Evolutionary conservation across 2,329 filamentous ascomycete genomes (phyloP).

Genomic region (Ascochyta lentis): DNA sequence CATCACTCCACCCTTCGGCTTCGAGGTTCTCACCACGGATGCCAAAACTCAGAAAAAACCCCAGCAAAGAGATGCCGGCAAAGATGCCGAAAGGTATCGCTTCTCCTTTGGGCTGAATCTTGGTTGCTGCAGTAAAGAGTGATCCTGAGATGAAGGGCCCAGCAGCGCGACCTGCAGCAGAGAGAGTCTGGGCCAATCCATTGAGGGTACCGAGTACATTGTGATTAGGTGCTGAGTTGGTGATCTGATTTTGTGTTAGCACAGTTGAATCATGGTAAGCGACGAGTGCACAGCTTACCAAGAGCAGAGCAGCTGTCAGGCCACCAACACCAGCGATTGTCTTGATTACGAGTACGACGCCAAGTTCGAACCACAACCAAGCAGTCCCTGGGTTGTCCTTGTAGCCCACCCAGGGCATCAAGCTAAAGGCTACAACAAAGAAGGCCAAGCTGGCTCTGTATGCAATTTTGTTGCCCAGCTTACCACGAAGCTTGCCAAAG

Average conservation of each 20-base stretch:
- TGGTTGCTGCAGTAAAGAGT: slow-evolving; percentile 79
- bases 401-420: slow-evolving; percentile 92
- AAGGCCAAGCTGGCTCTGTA: slow-evolving; percentile 81
- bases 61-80: slow-evolving; percentile 79
- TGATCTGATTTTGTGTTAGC: slow-evolving; percentile 67
- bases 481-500: slow-evolving; percentile 79
- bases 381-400: slow-evolving; percentile 64
- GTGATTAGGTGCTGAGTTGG: slow-evolving; percentile 87
- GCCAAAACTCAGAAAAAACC: slow-evolving; percentile 79
- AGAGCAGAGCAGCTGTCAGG: slow-evolving; percentile 82
- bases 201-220: slow-evolving; percentile 88
- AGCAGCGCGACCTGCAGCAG: slow-evolving; percentile 84
- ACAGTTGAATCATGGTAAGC: not conserved
- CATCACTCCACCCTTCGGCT: slow-evolving; percentile 61
- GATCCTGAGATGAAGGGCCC: slow-evolving; percentile 89
- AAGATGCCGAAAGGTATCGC: slow-evolving; percentile 87
- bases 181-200: slow-evolving; percentile 91
- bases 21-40: slow-evolving; percentile 71
- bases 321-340: slow-evolving; percentile 90
- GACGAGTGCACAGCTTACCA: slow-evolving; percentile 63
- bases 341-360: slow-evolving; percentile 80
- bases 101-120: slow-evolving; percentile 80
- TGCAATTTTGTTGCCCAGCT: slow-evolving; percentile 82
- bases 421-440: slow-evolving; percentile 79
- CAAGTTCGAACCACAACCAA: slow-evolving; percentile 84